A percentile compares a stretch with the other conserved stretches of the same genome.
These are phyloP conservation scores for Kurtzmaniella quercitrusa DNA, from an alignment of 1,139 yeast genomes.

Conservation along the genomic window DNA sequence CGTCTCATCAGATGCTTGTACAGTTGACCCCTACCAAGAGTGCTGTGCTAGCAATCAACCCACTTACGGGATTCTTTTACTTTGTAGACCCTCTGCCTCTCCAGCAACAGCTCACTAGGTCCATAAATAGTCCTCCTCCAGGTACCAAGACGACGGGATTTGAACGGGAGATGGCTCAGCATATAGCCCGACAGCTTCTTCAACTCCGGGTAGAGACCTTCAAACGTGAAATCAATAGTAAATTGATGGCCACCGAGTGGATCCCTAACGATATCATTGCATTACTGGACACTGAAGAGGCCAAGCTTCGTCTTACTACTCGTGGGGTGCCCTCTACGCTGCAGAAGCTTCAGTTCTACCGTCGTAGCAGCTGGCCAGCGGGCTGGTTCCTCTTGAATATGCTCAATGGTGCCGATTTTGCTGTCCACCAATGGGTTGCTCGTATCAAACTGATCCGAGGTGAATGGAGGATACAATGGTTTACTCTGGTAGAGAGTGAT, in stretches of 20 bases:
- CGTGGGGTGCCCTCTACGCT: constrained; percentile 9
- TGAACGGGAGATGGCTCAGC: constrained; percentile 30
- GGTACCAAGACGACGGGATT: constrained; percentile 18
- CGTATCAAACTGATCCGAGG: constrained; percentile 57
- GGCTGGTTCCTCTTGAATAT: constrained; percentile 62
- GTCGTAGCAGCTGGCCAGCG: constrained; percentile 67
- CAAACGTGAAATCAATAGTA: constrained; percentile 46
- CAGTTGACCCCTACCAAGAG: constrained; percentile 32
- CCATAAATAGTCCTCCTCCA: constrained; percentile 30
- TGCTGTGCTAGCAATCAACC: constrained; percentile 39
- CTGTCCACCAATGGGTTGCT: constrained; percentile 61
- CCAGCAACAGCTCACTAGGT: constrained; percentile 29
- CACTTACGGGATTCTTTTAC: constrained; percentile 43
- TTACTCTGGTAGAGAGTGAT: constrained; percentile 17
- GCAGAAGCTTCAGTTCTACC: constrained; percentile 44
- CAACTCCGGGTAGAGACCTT: constrained; percentile 52
- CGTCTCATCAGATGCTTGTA: constrained; percentile 35
- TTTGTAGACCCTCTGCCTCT: constrained; percentile 42
- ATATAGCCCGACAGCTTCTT: constrained; percentile 34
- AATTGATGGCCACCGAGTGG: constrained; percentile 67
- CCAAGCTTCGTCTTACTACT: constrained; percentile 16
- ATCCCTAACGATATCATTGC: constrained; percentile 52
- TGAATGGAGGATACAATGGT: constrained; percentile 61
- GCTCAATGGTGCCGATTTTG: constrained; percentile 41
- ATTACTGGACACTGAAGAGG: constrained; percentile 35